Base-by-base conservation (phyloP, 2,329 filamentous ascomycete genomes). In the Endocalyx cinctus region DNA sequence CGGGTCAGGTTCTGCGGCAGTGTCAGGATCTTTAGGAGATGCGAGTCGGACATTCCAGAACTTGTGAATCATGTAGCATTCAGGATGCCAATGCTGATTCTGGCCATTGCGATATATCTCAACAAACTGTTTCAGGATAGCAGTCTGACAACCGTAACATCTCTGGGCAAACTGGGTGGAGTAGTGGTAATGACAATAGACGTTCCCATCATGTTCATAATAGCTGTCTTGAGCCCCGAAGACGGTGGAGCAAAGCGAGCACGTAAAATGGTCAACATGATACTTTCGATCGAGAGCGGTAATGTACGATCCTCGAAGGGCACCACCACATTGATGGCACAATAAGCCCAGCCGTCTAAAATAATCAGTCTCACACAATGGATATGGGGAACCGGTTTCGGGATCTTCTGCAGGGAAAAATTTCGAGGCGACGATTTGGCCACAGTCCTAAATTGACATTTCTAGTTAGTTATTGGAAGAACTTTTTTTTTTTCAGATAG, bases 61-160 rank as follows among this genome's bases (percentile, higher is more conserved):
- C 55, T 98, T 98, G 67, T 98, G 92, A 43, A 98, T 98, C 92
- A 98, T 98, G 63, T 98, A 98, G 62, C 92, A 98, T 63, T 98
- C 92, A 2, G 92, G 92, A 57, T 98, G 92, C 92, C 92, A 98
- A 59, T 98, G 92, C 55, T 98, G 92, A 56, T 97, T 96, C 58
- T 95, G 86, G 2, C 90, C 90, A 60, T 97, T 97, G 49, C 92
- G 83, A 63, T 89, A 98, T 41, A 98, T 97, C 62, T 98, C 92
- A 41, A 98, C 92, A 59, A 98, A 98, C 59, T 98, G 92, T 66
- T 98, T 98, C 27, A 98, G 70, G 43, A 98, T 98, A 33, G 92
- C 87, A 3, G 90, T 96, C 54, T 95, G 88, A 54, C 92, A 98
- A 45, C 92, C 92, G 59, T 94, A 95, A 60, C 92, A 98, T 35